Base-by-base conservation (phyloP, 805 yeast species). In the Suhomyces pyralidae region DNA sequence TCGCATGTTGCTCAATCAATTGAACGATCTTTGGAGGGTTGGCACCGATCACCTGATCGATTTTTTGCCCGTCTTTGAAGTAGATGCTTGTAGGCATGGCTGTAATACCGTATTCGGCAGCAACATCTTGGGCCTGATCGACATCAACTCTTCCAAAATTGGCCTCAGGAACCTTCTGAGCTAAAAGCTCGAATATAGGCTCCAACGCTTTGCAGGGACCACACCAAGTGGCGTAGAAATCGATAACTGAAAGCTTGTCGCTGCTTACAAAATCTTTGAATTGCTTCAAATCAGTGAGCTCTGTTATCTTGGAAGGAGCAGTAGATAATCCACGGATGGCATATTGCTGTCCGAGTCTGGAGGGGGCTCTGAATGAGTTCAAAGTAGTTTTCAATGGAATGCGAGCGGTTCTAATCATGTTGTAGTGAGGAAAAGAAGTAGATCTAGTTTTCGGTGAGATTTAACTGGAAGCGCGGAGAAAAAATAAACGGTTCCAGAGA, bases 11-110 rank as follows among this genome's bases (percentile, higher is more conserved):
- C 52, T 67, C 58, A 53, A 73, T 61, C 49, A 60, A 55, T 38
- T 59, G 59, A 19, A 67, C 61, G 52, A 73, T 63, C 55, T 66
- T 66, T 15, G 66, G 68, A 48, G 81, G 77, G 61, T 81, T 77
- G 15, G 92, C 93, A 40, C 94, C 94, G 22, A 86, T 80, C 32
- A 86, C 71, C 48, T 79, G 81, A 17, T 79, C 83, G 3, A 82
- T 65, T 46, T 80, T 70, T 50, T 80, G 78, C 22, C 90, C 90
- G 47, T 82, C 74, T 64, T 84, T 82, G 67, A 82, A 81, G 30
- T 84, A 68, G 20, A 85, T 61, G 54, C 85, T 83, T 2, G 93
- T 88, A 45, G 94, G 94, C 91, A 87, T 85, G 36, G 93, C 90
- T 22, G 81, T 72, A 48, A 87, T 74, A 9, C 81, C 85, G 62